Evolutionary conservation across 2,329 filamentous ascomycete species (phyloP).

Genomic region (Diaporthe citriasiana): DNA sequence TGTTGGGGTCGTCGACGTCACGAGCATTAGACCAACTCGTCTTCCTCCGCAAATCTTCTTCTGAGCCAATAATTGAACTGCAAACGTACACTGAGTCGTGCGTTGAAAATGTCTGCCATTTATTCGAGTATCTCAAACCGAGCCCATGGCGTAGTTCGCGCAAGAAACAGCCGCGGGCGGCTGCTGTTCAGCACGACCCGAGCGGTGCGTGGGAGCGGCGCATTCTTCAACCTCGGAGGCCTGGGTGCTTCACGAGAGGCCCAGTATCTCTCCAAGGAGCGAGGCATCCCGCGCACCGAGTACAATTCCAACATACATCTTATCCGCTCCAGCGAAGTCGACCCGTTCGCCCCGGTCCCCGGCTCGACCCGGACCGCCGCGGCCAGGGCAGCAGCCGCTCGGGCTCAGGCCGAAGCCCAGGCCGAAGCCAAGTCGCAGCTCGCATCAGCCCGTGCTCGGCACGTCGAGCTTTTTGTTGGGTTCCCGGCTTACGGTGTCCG

Average conservation of each 20-base stretch:
- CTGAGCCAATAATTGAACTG: neutral
- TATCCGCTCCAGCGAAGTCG: constrained; percentile 42
- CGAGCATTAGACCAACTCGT: neutral
- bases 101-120: neutral
- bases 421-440: neutral
- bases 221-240: constrained; percentile 37
- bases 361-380: constrained; percentile 24
- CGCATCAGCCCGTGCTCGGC: neutral
- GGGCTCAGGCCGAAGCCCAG: neutral
- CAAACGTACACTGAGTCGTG: neutral
- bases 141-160: neutral
- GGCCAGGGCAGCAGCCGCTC: constrained; percentile 16
- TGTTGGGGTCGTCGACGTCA: constrained; percentile 24
- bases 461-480: too few species aligned
- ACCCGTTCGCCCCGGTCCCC: constrained; percentile 37
- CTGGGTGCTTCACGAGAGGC: constrained; percentile 39
- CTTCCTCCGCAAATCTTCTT: neutral
- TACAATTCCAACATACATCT: constrained; percentile 37
- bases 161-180: neutral
- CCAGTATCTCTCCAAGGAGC: constrained; percentile 38
- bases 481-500: neutral
- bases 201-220: neutral
- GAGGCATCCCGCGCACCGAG: constrained; percentile 39
- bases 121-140: neutral
- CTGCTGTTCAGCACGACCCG: constrained; percentile 28